Conservation (phyloP, 1,284 basidiomycete genomes). For the Xanthoconium separans region DNA sequence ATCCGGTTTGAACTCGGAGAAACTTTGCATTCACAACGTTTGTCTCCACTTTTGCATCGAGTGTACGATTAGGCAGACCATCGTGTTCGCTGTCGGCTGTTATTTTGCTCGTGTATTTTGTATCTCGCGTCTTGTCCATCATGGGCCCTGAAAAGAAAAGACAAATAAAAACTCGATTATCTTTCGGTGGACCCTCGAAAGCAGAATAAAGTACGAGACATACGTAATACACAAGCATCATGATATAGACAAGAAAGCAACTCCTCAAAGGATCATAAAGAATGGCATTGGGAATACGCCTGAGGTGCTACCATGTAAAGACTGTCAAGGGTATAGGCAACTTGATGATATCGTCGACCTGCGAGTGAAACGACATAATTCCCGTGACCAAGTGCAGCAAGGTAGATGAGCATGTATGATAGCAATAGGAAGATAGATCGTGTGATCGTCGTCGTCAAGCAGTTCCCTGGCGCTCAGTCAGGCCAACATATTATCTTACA, state of each 20-base stretch:
- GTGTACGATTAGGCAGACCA: slow-evolving; percentile 28
- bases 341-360: slow-evolving; percentile 32
- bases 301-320: slow-evolving; percentile 23
- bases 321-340: slow-evolving; percentile 26
- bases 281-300: slow-evolving; percentile 13
- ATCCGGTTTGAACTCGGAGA: not conserved
- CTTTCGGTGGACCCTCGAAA: slow-evolving; percentile 21
- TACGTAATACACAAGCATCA: slow-evolving; percentile 32
- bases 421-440: slow-evolving; percentile 34
- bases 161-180: slow-evolving; percentile 27
- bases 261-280: not conserved
- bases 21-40: not conserved
- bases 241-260: slow-evolving; percentile 28
- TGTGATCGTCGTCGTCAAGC: slow-evolving; percentile 33
- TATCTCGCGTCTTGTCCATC: not conserved
- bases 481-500: not conserved
- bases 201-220: slow-evolving; percentile 31
- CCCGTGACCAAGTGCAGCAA: slow-evolving; percentile 31
- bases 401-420: slow-evolving; percentile 35
- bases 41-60: slow-evolving; percentile 4
- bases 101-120: slow-evolving; percentile 21
- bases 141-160: not conserved
- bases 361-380: slow-evolving; percentile 31
- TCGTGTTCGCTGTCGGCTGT: not conserved
- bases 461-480: slow-evolving; percentile 17